These are phyloP conservation scores for Tarenaya hassleriana DNA, from an alignment of 345 rosid species.

Conservation along the genomic window DNA sequence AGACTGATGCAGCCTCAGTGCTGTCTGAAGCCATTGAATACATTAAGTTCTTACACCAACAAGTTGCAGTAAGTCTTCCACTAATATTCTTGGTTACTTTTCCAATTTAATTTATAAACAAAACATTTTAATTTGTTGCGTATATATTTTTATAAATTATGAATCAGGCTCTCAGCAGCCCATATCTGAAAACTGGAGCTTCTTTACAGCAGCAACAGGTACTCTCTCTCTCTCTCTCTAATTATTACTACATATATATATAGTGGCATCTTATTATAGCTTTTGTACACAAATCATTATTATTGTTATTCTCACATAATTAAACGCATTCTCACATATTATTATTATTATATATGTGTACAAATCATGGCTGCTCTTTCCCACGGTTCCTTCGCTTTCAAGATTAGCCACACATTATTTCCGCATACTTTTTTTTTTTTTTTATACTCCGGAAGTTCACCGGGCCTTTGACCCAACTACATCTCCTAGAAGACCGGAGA, in stretches of 20 bases:
- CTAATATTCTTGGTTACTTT: conserved; percentile 9
- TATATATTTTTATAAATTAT: conserved; percentile 2
- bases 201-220: conserved; percentile 78
- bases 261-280: neutral
- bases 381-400: conserved; percentile 27
- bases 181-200: conserved; percentile 92
- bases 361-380: too few relatives aligned
- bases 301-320: conserved; percentile 17
- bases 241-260: neutral
- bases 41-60: conserved; percentile 94
- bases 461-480: too few relatives aligned
- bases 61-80: conserved; percentile 69
- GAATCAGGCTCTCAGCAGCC: conserved; percentile 69
- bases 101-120: neutral
- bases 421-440: neutral
- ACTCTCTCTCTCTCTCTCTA: conserved; percentile 5
- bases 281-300: conserved; percentile 17
- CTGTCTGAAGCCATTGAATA: conserved; percentile 96
- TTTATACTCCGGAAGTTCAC: too few relatives aligned
- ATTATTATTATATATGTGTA: too few relatives aligned
- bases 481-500: conserved; percentile 30
- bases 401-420: conserved; percentile 21
- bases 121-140: neutral
- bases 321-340: neutral
- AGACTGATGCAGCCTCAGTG: conserved; percentile 99